Conservation (phyloP, 306 rosid genomes). For the Echinosophora koreensis region DNA sequence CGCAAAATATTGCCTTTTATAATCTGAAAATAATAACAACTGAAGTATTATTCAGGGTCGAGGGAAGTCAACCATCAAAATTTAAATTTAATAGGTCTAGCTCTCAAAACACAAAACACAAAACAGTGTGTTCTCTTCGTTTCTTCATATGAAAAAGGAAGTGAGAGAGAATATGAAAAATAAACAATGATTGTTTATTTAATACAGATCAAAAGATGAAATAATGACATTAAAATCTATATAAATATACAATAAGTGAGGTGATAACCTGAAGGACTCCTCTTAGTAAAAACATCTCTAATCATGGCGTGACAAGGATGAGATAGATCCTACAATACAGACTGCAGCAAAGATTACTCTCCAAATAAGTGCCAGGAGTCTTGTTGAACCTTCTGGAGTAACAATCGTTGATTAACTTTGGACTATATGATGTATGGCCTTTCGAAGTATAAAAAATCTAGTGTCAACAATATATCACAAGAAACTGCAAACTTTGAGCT, state of each 20-base stretch:
- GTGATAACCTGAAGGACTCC: conserved; percentile 14
- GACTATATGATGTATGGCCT: conserved; percentile 2
- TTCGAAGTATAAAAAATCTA: conserved; percentile 19
- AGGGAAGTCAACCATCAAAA: no score
- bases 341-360: conserved; percentile 4
- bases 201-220: conserved; percentile 20
- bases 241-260: background rate
- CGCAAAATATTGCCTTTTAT: background rate
- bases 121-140: no score
- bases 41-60: no score
- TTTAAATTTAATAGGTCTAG: no score
- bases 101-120: no score
- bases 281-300: conserved; percentile 8
- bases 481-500: conserved; percentile 29
- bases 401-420: background rate
- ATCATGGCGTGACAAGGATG: background rate
- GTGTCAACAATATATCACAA: conserved; percentile 21
- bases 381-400: conserved; percentile 15
- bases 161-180: background rate
- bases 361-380: background rate
- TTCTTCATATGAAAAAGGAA: background rate
- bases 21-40: background rate
- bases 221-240: conserved; percentile 15
- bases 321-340: conserved; percentile 10
- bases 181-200: background rate